Evolutionary conservation across 352 stramenopile genomes (phyloP).

Genomic region (Phytopythium kandeliae): DNA sequence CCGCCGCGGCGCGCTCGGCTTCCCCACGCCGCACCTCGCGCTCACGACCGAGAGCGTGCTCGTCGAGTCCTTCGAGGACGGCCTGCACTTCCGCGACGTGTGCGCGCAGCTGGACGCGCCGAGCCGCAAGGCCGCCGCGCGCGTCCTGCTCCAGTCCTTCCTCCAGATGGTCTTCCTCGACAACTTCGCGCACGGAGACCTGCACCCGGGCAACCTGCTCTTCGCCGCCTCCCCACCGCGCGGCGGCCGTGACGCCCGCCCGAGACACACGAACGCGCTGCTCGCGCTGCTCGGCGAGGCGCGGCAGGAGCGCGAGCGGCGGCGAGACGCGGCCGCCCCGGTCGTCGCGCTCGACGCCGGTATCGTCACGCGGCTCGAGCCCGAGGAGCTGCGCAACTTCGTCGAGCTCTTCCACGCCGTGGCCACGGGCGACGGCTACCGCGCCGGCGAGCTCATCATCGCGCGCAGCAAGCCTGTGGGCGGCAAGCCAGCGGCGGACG

Average conservation of each 20-base stretch:
- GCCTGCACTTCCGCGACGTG: slow-evolving; percentile 71
- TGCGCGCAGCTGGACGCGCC: slow-evolving; percentile 34
- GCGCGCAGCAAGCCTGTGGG: slow-evolving; percentile 36
- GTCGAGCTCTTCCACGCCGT: slow-evolving; percentile 85
- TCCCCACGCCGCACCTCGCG: slow-evolving; percentile 67
- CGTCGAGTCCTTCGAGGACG: slow-evolving; percentile 88
- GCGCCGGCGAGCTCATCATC: slow-evolving; percentile 73
- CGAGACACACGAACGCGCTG: background rate
- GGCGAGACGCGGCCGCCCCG: slow-evolving; percentile 11
- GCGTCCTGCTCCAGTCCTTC: slow-evolving; percentile 82
- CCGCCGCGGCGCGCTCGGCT: slow-evolving; percentile 46
- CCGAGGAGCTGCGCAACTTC: slow-evolving; percentile 75
- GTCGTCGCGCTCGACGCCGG: slow-evolving; percentile 81
- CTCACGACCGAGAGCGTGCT: slow-evolving; percentile 82
- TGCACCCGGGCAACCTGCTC: slow-evolving; percentile 92
- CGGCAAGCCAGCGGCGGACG: background rate
- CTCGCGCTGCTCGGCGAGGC: slow-evolving; percentile 1
- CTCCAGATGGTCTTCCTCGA: slow-evolving; percentile 95
- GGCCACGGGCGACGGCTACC: slow-evolving; percentile 73
- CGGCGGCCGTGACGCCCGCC: background rate
- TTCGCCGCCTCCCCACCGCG: slow-evolving; percentile 15
- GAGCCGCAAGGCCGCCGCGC: slow-evolving; percentile 58
- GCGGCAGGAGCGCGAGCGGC: background rate
- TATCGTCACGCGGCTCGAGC: slow-evolving; percentile 79
- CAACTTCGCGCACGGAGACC: slow-evolving; percentile 92